Evolutionary conservation across 257 asterid genomes (phyloP).

Genomic region (Capsicum baccatum): DNA sequence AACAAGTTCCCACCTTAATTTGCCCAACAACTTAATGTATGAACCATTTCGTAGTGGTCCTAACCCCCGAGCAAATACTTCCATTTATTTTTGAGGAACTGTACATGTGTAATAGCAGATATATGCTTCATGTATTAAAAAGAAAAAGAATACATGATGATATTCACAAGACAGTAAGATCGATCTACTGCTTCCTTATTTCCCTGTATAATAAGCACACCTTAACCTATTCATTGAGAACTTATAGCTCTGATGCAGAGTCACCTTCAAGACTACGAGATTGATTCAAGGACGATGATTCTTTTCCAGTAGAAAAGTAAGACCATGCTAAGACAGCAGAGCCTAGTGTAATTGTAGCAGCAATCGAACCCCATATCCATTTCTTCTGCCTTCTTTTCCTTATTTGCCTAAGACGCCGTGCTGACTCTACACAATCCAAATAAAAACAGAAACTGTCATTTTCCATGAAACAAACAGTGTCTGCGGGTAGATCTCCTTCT

Average conservation of each 20-base stretch:
- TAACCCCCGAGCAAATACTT: constrained; percentile 32
- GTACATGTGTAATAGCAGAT: constrained; percentile 46
- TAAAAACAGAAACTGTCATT: constrained; percentile 16
- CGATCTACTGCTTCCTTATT: constrained; percentile 50
- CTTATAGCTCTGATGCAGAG: constrained; percentile 37
- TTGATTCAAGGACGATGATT: constrained; percentile 44
- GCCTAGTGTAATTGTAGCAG: constrained; percentile 67
- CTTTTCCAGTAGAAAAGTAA: constrained; percentile 63
- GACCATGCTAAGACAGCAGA: constrained; percentile 70
- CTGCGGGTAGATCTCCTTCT: constrained; percentile 9
- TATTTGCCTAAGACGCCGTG: constrained; percentile 72
- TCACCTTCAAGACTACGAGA: constrained; percentile 44
- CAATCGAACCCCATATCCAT: constrained; percentile 81
- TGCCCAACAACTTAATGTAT: not conserved
- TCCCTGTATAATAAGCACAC: constrained; percentile 19
- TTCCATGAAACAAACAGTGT: not conserved
- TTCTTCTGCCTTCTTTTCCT: constrained; percentile 62
- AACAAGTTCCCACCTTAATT: not conserved
- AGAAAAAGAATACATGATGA: constrained; percentile 34
- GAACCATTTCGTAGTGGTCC: constrained; percentile 35
- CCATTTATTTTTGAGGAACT: constrained; percentile 34
- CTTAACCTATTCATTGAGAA: constrained; percentile 30
- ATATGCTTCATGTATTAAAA: constrained; percentile 29
- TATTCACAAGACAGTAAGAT: constrained; percentile 50
- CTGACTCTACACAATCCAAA: constrained; percentile 53